Percentiles rank a stretch among this genome's conserved stretches.
These are phyloP conservation scores for Yarrowia sp. DNA, from an alignment of 805 yeast species.

Conservation along the genomic window DNA sequence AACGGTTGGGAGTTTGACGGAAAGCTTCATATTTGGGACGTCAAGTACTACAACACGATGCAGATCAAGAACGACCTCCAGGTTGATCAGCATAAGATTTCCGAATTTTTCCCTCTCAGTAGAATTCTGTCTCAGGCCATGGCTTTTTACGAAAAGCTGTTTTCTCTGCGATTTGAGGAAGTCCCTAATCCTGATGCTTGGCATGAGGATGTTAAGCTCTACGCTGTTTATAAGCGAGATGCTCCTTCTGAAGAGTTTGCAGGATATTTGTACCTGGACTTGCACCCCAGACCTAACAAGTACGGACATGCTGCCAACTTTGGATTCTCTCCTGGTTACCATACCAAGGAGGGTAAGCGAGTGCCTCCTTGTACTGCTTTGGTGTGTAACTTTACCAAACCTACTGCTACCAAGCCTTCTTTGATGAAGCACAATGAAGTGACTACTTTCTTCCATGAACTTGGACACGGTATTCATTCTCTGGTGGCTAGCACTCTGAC, in stretches of 20 bases:
- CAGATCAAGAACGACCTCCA: constrained; percentile 65
- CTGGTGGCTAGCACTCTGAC: constrained; percentile 63
- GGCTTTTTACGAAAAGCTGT: constrained; percentile 63
- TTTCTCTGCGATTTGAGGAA: constrained; percentile 64
- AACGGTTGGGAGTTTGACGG: constrained; percentile 45
- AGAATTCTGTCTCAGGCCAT: constrained; percentile 68
- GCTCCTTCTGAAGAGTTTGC: constrained; percentile 55
- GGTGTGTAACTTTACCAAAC: constrained; percentile 82
- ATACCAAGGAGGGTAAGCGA: constrained; percentile 49
- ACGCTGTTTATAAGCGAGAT: constrained; percentile 62
- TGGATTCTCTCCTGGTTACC: constrained; percentile 60
- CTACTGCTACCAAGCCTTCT: constrained; percentile 66
- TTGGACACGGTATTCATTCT: constrained; percentile 87
- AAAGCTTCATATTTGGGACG: constrained; percentile 67
- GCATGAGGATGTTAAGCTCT: constrained; percentile 77
- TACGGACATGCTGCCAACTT: constrained; percentile 89
- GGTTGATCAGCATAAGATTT: constrained; percentile 67
- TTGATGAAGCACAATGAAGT: constrained; percentile 75
- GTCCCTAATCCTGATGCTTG: constrained; percentile 51
- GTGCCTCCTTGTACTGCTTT: constrained; percentile 69
- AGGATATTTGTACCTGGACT: constrained; percentile 77
- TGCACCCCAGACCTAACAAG: constrained; percentile 83
- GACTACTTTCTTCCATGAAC: constrained; percentile 82
- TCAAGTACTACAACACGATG: constrained; percentile 61
- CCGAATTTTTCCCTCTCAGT: constrained; percentile 76